These are phyloP conservation scores for Beta vulgaris DNA, from an alignment of 148 eudicot genomes.

Conservation along the genomic window DNA sequence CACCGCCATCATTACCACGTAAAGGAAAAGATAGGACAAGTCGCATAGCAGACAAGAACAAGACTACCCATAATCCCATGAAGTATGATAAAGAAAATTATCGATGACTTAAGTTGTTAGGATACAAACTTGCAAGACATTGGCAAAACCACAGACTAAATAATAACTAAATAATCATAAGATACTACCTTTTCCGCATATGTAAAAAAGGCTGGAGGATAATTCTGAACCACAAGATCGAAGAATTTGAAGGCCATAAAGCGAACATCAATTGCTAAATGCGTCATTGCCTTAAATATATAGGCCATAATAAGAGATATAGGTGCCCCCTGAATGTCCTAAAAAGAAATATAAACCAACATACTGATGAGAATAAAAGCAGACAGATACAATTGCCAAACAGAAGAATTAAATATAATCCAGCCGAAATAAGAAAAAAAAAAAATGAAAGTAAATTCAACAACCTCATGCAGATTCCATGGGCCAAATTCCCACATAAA, in stretches of 20 bases:
- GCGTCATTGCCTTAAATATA: conserved; percentile 87
- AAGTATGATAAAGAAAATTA: not conserved
- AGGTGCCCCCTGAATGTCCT: conserved; percentile 85
- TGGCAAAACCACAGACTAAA: not conserved
- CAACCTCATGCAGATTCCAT: not conserved
- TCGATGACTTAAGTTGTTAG: not conserved
- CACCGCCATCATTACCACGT: not conserved
- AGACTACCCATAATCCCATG: not conserved
- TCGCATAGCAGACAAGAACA: not conserved
- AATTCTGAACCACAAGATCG: conserved; percentile 69
- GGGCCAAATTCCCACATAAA: no score
- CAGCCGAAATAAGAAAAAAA: not conserved
- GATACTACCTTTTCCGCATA: conserved; percentile 76
- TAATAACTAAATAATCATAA: not conserved
- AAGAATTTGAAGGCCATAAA: conserved; percentile 89
- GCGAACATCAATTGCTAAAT: conserved; percentile 77
- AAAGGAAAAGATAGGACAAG: not conserved
- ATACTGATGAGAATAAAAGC: conserved; percentile 9
- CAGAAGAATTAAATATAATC: conserved; percentile 8
- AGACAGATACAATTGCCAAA: conserved; percentile 5
- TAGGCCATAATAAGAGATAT: conserved; percentile 81
- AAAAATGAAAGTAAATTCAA: no score
- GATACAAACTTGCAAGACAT: not conserved
- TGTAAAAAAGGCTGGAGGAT: conserved; percentile 63
- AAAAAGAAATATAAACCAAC: not conserved